Conservation (phyloP, 306 rosid genomes). For the Clitoria ternatea region DNA sequence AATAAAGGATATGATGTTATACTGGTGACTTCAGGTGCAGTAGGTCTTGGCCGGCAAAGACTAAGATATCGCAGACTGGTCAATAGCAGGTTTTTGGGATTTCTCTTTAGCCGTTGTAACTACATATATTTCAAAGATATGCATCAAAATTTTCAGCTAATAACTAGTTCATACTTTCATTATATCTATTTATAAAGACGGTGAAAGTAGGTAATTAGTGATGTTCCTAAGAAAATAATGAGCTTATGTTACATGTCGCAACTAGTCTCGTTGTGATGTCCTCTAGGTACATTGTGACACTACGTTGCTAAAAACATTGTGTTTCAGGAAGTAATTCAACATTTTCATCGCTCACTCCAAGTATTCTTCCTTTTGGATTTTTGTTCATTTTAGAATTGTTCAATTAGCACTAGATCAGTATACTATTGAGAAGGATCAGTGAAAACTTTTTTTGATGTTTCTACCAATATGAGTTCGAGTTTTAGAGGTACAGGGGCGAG, state of each 20-base stretch:
- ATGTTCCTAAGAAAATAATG: not conserved
- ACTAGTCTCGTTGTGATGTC: too few species aligned
- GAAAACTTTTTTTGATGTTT: constrained; percentile 4
- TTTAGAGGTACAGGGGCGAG: not conserved
- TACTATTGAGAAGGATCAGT: not conserved
- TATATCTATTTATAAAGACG: not conserved
- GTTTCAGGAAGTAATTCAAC: not conserved
- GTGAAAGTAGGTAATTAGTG: not conserved
- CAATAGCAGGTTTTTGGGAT: constrained; percentile 69
- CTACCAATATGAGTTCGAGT: not conserved
- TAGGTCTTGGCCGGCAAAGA: constrained; percentile 87
- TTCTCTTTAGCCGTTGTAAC: not conserved
- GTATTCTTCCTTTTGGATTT: not conserved
- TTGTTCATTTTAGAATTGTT: not conserved
- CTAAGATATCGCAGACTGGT: constrained; percentile 77
- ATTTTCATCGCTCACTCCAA: not conserved
- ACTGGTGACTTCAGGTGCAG: constrained; percentile 89
- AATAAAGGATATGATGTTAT: constrained; percentile 70
- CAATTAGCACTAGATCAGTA: not conserved
- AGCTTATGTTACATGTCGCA: too few species aligned
- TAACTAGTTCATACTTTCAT: not conserved
- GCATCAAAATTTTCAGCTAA: constrained; percentile 12
- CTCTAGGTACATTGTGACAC: too few species aligned
- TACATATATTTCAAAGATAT: not conserved
- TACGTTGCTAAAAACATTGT: not conserved